Evolutionary conservation across 495 filamentous ascomycete genomes (phyloP).

Genomic region (Penicillium coffeae): DNA sequence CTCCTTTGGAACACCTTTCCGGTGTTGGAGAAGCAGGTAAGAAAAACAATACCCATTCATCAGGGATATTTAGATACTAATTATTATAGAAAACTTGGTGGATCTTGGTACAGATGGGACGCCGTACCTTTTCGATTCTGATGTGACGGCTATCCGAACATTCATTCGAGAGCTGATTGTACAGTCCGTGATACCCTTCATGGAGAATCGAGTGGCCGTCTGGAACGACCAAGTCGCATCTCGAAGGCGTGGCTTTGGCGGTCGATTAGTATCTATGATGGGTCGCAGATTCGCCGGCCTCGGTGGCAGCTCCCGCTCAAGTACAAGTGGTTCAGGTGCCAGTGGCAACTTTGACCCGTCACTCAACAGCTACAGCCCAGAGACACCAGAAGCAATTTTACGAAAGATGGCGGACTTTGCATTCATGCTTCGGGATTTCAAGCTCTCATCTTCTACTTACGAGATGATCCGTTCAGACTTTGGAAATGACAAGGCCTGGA

Average conservation of each 20-base stretch:
- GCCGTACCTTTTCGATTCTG: slow-evolving; percentile 85
- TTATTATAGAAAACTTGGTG: slow-evolving; percentile 35
- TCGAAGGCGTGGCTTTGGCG: slow-evolving; percentile 75
- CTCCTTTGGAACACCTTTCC: slow-evolving; percentile 77
- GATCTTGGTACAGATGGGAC: slow-evolving; percentile 64
- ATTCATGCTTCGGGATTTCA: slow-evolving; percentile 94
- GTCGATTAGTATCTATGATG: slow-evolving; percentile 78
- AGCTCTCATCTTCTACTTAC: slow-evolving; percentile 84
- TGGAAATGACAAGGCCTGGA: slow-evolving; percentile 94
- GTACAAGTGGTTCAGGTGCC: slow-evolving; percentile 36
- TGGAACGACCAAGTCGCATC: slow-evolving; percentile 99
- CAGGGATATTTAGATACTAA: slow-evolving; percentile 17
- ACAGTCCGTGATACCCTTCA: slow-evolving; percentile 86
- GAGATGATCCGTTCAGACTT: slow-evolving; percentile 85
- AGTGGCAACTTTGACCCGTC: slow-evolving; percentile 72
- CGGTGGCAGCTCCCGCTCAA: slow-evolving; percentile 53
- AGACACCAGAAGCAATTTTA: slow-evolving; percentile 82
- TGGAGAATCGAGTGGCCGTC: slow-evolving; percentile 83
- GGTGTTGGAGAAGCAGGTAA: slow-evolving; percentile 62
- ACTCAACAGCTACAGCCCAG: slow-evolving; percentile 77
- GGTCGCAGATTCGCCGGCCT: slow-evolving; percentile 84
- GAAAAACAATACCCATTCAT: background rate
- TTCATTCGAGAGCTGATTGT: slow-evolving; percentile 91
- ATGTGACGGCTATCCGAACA: slow-evolving; percentile 77
- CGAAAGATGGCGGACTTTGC: slow-evolving; percentile 91